Evolutionary conservation across 2,329 filamentous ascomycete species (phyloP), one percentile per base, ranked within the genome.

Genomic region (Acephala macrosclerotiorum): DNA sequence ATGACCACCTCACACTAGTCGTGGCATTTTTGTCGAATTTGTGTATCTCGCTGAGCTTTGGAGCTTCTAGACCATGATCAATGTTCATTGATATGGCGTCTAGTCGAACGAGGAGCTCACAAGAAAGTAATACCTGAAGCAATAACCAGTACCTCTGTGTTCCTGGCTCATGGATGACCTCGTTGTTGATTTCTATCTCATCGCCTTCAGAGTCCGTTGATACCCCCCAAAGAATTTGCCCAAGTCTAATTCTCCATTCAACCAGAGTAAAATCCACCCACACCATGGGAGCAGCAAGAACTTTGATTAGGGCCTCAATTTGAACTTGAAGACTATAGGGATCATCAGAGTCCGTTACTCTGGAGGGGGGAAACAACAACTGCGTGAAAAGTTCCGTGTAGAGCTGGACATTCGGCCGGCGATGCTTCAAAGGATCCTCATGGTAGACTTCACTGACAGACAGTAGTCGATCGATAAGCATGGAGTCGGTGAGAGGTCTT

Each of bases 181-280:
- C 80, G 22, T 80, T 81, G 65, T 86, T 83, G 56, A 84, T 81
- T 12, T 81, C 80, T n/a, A 83, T 80, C 25, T 82, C 82, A 65
- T 87, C 86, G 51, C 83, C 80, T 68, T 86, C 85, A 49, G 47
- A 29, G 20, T 85, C 84, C 29, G 82, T 75, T 6, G 80, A 78
- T 18, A 81, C 79, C 18, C 85, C 88, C 90, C 90, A 93, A 1
- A 93, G 78, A 49, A 93, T 83, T 77, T 92, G 90, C 7, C 91
- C 91, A 1, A 93, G 80, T 14, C 89, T 83, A 65, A 93, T 90
- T 42, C 91, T 85, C 90, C 90, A 93, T 74, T 93, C 90, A 7
- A 93, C 88, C 36, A 89, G 83, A 22, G 89, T 90, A 70, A 93
- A 91, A 76, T 93, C 90, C 60, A 91, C 84, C 91, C 91, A 93